Evolutionary conservation across 139 green algal species (phyloP), one percentile per base, ranked within the genome.

Genomic region (Marvania coccoides): DNA sequence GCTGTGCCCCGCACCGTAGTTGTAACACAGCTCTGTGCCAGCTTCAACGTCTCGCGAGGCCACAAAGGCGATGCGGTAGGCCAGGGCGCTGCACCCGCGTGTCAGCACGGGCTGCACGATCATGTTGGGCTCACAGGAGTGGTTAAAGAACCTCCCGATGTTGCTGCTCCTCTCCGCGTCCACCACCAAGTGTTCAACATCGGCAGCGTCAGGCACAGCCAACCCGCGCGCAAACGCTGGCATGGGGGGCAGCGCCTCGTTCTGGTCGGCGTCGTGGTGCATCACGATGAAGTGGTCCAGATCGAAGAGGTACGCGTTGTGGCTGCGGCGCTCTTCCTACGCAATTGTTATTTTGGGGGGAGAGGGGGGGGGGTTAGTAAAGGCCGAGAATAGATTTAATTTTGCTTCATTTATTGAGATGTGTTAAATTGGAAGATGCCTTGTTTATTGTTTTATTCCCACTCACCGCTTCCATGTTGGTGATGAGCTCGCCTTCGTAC

Each of bases 111-210:
- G 35, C 63, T 86, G 76, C 23, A 78, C 35, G 4, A 80, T 45
- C 35, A 91, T 51, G 69, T 90, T 91, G 61, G 71, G 71, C 1
- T 46, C 34, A 69, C 83, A 87, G 51, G 38, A 72, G 73, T 91
- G 85, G 73, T 91, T 91, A 67, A 92, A 77, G 71, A 90, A 93
- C 31, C 85, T 76, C 0, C 60, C 74, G 39, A 91, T 71, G 70
- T 91, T 93, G 64, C 85, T 83, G 23, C 35, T 45, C 4, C 31
- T 39, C n/a, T 36, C 47, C 2, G 65, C 78, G 28, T 82, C 73
- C 1, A 82, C 38, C 12, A 85, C 61, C 12, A 79, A 57, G 14
- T 77, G 48, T 12, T 71, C 42, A 12, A 31, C 39, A 39, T 64
- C 51, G 26, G 77, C 59, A 0, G 35, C 29, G 2, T 65, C 35